Percentiles rank a stretch among this genome's conserved stretches.
These are phyloP conservation scores for Tuber melanosporum DNA, from an alignment of 495 filamentous ascomycete genomes.

Conservation along the genomic window DNA sequence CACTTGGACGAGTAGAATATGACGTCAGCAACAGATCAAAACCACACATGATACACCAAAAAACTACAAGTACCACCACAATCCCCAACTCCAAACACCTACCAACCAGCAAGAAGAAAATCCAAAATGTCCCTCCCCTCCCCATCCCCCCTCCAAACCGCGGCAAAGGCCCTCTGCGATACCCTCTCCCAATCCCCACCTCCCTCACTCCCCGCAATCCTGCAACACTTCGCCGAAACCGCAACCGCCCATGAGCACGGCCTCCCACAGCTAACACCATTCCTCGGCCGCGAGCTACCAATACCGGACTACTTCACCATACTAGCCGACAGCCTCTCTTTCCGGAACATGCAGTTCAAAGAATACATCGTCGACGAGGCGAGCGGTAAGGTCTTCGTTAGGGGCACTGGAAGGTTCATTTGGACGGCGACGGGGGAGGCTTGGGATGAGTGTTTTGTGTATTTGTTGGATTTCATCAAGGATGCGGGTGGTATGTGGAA, in stretches of 20 bases:
- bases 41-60: not conserved
- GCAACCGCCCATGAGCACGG: constrained; percentile 54
- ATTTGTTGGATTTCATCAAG: constrained; percentile 50
- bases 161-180: constrained; percentile 36
- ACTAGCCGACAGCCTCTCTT: constrained; percentile 45
- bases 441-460: constrained; percentile 58
- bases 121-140: constrained; percentile 28
- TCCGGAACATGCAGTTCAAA: constrained; percentile 50
- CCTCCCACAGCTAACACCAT: constrained; percentile 49
- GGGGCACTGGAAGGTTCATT: constrained; percentile 50
- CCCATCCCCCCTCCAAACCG: constrained; percentile 50
- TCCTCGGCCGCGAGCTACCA: constrained; percentile 53
- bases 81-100: not conserved
- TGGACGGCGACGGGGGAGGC: constrained; percentile 49
- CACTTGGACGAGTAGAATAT: not conserved
- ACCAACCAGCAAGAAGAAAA: not conserved
- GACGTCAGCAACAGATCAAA: not conserved
- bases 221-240: constrained; percentile 48
- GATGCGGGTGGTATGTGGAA: constrained; percentile 39
- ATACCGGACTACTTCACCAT: constrained; percentile 51
- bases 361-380: constrained; percentile 51
- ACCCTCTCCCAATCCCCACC: constrained; percentile 51
- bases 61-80: not conserved
- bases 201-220: constrained; percentile 48
- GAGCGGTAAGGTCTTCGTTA: constrained; percentile 46